phyloP scores from a whole-genome alignment of 306 rosid genomes.

The Hippophae tibetana region DNA sequence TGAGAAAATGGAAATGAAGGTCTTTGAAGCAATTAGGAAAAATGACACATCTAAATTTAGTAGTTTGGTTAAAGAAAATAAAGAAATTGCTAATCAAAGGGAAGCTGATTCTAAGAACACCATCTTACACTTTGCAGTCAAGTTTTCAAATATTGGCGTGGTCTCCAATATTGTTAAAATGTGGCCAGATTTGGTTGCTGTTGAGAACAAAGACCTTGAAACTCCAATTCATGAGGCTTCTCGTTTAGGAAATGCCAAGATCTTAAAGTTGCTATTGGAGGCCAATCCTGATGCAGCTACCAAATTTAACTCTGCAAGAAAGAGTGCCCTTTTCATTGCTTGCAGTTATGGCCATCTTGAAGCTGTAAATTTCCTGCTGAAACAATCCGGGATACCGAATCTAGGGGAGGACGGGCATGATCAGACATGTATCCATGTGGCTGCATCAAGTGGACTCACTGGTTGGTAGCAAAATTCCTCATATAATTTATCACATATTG shows the following conservation, averaged over 20 bases:
- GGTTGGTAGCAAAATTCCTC: conserved; percentile 26
- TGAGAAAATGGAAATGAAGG: conserved; percentile 35
- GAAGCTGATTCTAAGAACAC: conserved; percentile 38
- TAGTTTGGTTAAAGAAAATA: conserved; percentile 26
- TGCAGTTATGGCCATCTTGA: conserved; percentile 53
- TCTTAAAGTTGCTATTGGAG: conserved; percentile 38
- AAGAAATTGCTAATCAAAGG: conserved; percentile 35
- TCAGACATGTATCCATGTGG: conserved; percentile 46
- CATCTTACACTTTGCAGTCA: conserved; percentile 51
- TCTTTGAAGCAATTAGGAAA: conserved; percentile 32
- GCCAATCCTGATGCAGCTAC: conserved; percentile 33
- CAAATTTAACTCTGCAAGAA: conserved; percentile 28
- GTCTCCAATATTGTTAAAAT: conserved; percentile 32
- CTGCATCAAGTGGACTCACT: conserved; percentile 51
- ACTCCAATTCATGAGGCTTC: conserved; percentile 71
- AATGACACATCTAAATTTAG: conserved; percentile 28
- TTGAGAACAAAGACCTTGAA: conserved; percentile 42
- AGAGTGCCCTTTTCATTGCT: conserved; percentile 43
- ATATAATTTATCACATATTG: background rate
- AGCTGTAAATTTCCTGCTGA: conserved; percentile 33
- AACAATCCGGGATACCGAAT: conserved; percentile 20
- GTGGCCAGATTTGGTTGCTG: conserved; percentile 49
- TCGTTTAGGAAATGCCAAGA: conserved; percentile 25
- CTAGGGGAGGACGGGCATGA: conserved; percentile 27
- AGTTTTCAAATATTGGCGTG: conserved; percentile 34